Evolutionary conservation across 441 rosid species (phyloP), one percentile per base, ranked within the genome.

Genomic region (Codiaeum variegatum): DNA sequence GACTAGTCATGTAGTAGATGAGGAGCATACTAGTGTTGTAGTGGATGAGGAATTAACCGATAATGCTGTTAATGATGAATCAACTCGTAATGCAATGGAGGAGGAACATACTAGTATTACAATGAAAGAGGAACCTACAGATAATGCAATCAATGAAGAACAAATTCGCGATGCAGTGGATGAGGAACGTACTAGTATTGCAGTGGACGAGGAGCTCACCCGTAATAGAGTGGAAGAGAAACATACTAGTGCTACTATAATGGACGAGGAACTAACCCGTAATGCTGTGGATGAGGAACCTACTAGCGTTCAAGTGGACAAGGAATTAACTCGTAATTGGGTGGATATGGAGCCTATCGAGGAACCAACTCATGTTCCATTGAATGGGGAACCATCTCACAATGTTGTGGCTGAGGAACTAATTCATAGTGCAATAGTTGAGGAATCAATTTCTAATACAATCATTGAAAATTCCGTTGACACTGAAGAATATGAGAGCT

Each of bases 201-300:
- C 2, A 1, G 0, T 5, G 54, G 40, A 58, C 59, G 40, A 40
- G 56, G 44, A 59, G 12, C 62, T 26, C 1, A 69, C n/a, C 40
- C 21, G 32, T 16, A 19, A n/a, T 38, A 8, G 11, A 40, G 28
- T 10, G 40, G 42, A 34, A 24, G 72, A 36, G 23, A 24, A 62
- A 71, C 74, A 62, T 36, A 19, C 44, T 21, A 9, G 5, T 31
- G 10, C 10, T 12, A 19, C 10, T 12, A 59, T 9, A 8, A 42
- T 29, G 42, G 70, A 73, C 18, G 55, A 80, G 64, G 80, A 76
- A 76, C 47, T 69, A 67, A 75, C 75, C 36, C 44, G 49, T 70
- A 31, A 44, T 62, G 66, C 68, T 24, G 44, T 44, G 56, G 74
- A 74, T 7, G 73, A 69, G 24, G 51, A 69, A 36, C 36, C 15